These are phyloP conservation scores for Maudiozyma turicensis DNA, from an alignment of 805 yeast genomes.

Conservation along the genomic window DNA sequence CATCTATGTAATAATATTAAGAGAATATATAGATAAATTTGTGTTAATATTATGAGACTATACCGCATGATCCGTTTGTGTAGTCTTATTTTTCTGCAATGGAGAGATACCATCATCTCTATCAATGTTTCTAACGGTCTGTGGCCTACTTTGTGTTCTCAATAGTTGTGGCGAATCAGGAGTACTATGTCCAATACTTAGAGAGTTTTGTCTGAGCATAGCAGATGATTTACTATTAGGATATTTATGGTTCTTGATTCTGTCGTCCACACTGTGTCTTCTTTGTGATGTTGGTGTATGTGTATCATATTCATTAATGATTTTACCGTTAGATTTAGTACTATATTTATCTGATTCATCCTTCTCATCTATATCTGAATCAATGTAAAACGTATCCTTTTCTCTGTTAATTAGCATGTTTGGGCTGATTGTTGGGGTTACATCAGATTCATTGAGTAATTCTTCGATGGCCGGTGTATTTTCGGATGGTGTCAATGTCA, in stretches of 20 bases:
- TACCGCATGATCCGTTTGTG: neutral
- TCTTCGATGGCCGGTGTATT: neutral
- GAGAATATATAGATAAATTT: no score
- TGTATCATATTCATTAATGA: neutral
- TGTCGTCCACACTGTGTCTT: conserved; percentile 9
- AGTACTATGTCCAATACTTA: neutral
- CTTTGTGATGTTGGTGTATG: neutral
- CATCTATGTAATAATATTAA: no score
- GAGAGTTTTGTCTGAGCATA: neutral
- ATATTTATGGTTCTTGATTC: neutral
- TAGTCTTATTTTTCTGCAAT: neutral
- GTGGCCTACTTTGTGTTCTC: neutral
- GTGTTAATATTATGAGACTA: neutral
- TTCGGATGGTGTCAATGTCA: neutral
- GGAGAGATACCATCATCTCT: conserved; percentile 1
- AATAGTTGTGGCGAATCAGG: neutral
- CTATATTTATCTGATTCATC: neutral
- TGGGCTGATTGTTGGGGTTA: neutral
- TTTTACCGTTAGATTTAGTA: neutral
- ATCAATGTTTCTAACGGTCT: neutral
- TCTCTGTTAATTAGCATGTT: neutral
- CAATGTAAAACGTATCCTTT: neutral
- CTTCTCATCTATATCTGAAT: neutral
- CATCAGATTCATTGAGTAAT: neutral
- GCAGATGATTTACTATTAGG: neutral